A percentile compares a stretch with the other conserved stretches of the same genome.
Evolutionary conservation across 345 rosid species (phyloP).

Genomic region (Carallia brachiata): DNA sequence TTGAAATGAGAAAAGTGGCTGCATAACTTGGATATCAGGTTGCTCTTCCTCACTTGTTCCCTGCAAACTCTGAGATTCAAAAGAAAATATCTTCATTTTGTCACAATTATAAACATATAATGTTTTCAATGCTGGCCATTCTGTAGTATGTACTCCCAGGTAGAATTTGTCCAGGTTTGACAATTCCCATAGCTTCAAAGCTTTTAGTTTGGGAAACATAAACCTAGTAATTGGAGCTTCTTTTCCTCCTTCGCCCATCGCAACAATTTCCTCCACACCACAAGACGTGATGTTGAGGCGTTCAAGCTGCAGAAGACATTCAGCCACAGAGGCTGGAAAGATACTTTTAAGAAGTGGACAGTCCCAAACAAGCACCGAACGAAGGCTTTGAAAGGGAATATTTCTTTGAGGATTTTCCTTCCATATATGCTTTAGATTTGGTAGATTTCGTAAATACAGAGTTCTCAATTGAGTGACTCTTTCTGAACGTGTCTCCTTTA

Average conservation of each 20-base stretch:
- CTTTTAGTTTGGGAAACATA: conserved; percentile 12
- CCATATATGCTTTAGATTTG: conserved; percentile 8
- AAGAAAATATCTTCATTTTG: background rate
- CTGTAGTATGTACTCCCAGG: background rate
- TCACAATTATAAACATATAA: background rate
- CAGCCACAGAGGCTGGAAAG: conserved; percentile 14
- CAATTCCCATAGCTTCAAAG: background rate
- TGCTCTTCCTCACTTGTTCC: background rate
- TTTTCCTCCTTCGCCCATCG: conserved; percentile 2
- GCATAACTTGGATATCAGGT: background rate
- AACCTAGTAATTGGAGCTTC: background rate
- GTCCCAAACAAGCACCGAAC: fast-evolving
- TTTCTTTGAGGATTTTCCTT: conserved; percentile 1
- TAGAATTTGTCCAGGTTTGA: conserved; percentile 14
- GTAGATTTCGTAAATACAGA: background rate
- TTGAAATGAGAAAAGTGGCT: background rate
- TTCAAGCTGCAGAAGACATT: conserved; percentile 11
- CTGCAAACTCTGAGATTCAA: background rate
- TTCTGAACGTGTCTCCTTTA: background rate
- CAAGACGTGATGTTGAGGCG: background rate
- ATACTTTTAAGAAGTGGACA: conserved; percentile 12
- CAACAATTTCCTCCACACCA: conserved; percentile 20
- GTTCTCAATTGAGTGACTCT: background rate
- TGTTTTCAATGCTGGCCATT: conserved; percentile 14
- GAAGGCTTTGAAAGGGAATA: background rate